Percentiles rank a stretch among this genome's conserved stretches.
Conservation (phyloP, 352 stramenopile species). For the Pythium coloratum region DNA sequence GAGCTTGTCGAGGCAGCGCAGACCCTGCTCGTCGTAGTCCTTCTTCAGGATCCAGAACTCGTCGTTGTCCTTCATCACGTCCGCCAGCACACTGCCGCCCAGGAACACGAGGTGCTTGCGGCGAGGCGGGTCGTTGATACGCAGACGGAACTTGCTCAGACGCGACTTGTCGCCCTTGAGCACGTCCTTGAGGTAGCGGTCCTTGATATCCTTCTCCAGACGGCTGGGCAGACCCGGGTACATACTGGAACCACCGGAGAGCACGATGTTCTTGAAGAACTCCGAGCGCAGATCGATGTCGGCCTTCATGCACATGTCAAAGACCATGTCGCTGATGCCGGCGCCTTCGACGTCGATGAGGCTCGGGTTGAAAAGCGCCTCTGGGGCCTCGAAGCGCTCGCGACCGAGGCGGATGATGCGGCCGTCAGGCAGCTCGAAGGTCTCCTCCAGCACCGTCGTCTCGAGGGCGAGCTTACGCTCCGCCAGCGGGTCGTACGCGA, state of each 20-base stretch:
- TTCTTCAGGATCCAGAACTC: constrained; percentile 95
- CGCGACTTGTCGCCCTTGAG: constrained; percentile 86
- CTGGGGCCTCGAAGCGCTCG: constrained; percentile 95
- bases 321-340: constrained; percentile 96
- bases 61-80: constrained; percentile 94
- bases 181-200: constrained; percentile 82
- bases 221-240: constrained; percentile 94
- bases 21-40: constrained; percentile 94
- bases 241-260: constrained; percentile 94
- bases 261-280: constrained; percentile 98
- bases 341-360: constrained; percentile 96
- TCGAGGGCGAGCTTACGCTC: constrained; percentile 89
- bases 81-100: constrained; percentile 91
- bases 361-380: constrained; percentile 96
- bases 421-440: constrained; percentile 96
- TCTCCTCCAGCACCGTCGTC: constrained; percentile 92
- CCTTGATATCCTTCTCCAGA: constrained; percentile 92
- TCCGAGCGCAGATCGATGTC: constrained; percentile 92
- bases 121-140: constrained; percentile 95
- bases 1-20: constrained; percentile 81
- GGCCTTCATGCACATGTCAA: constrained; percentile 98
- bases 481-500: constrained; percentile 85
- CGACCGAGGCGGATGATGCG: constrained; percentile 93
- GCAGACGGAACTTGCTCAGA: constrained; percentile 93
- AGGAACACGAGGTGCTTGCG: constrained; percentile 96